Base-by-base conservation (phyloP, 768 basidiomycete genomes). In the Suillus americanus region DNA sequence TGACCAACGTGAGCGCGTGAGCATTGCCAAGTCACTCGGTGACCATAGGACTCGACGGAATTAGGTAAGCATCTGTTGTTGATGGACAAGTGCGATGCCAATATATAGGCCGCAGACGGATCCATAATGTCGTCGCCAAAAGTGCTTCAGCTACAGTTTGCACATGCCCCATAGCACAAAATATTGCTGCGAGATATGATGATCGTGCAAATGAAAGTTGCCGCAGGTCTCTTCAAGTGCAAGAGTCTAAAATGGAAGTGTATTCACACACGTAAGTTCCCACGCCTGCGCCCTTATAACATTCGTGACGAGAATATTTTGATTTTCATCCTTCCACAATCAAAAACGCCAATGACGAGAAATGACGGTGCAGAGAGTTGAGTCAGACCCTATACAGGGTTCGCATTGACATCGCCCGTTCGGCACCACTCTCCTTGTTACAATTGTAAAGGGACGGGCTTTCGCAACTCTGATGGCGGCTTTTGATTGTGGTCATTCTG, bases 391-490 rank as follows among this genome's bases (percentile, higher is more conserved):
- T 72, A 68, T 72, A 77, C 67, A 51, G 73, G 79, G 82, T 78
- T 79, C 70, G 80, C 83, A 68, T 76, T 86, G 85, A 86, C 83
- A 83, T 85, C 81, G 85, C 80, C 84, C 83, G 85, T 86, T 85
- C 80, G 85, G 85, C 85, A 82, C 82, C 82, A 75, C 77, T 78
- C 62, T 72, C 79, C 85, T 86, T 86, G 85, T 86, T 86, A 83
- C 78, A 68, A 69, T 67, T 48, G 56, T 66, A 83, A 82, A 86
- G 85, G 85, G 82, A 86, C 85, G 85, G 82, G 85, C 84, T 78
- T 64, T 65, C 64, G 70, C 65, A 59, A 65, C 81, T 85, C 85
- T 82, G 85, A 86, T 69, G 85, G 82, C 81, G 82, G 82, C 63
- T 60, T 13, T 50, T 64, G 71, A 66, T 60, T 33, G 69, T 65